These are phyloP conservation scores for Rhodotorula sp. DNA, from an alignment of 1,284 basidiomycete genomes.

Conservation along the genomic window DNA sequence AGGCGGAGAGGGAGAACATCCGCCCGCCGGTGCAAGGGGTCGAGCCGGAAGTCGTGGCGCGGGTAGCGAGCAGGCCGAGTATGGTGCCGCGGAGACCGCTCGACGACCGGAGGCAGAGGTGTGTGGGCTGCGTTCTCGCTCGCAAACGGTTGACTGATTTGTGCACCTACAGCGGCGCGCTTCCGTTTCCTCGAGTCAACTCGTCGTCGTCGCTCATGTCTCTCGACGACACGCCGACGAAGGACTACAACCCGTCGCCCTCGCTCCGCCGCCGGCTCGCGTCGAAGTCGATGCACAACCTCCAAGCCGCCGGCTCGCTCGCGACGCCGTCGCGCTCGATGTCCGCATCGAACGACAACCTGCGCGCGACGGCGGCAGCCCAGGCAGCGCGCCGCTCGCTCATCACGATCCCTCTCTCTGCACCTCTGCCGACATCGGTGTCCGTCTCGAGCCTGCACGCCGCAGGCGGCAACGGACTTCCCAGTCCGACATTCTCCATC, in stretches of 20 bases:
- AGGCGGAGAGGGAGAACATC: slow-evolving; percentile 22
- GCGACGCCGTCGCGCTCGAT: slow-evolving; percentile 13
- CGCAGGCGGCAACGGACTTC: neutral
- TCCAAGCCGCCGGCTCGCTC: slow-evolving; percentile 26
- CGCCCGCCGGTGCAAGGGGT: slow-evolving; percentile 3
- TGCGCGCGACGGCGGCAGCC: slow-evolving; percentile 13
- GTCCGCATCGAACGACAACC: slow-evolving; percentile 30
- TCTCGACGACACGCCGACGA: slow-evolving; percentile 43
- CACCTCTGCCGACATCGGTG: slow-evolving; percentile 2
- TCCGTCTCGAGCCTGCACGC: slow-evolving; percentile 6
- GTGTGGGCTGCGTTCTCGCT: neutral
- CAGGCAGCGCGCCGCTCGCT: slow-evolving; percentile 18
- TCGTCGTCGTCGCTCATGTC: slow-evolving; percentile 43
- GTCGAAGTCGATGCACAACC: slow-evolving; percentile 43
- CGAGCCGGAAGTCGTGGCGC: slow-evolving; percentile 27
- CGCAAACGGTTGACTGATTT: neutral
- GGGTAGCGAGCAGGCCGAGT: slow-evolving; percentile 44
- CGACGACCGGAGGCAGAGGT: slow-evolving; percentile 41
- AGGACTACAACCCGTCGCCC: slow-evolving; percentile 15
- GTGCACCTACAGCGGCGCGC: neutral
- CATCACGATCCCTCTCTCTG: slow-evolving; percentile 8
- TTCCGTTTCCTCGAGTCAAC: slow-evolving; percentile 35
- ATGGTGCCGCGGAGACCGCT: slow-evolving; percentile 43
- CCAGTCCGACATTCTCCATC: neutral
- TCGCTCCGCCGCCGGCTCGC: slow-evolving; percentile 39